These are phyloP conservation scores for Colletotrichum tropicicola DNA, from an alignment of 2,329 filamentous ascomycete species.

Conservation along the genomic window DNA sequence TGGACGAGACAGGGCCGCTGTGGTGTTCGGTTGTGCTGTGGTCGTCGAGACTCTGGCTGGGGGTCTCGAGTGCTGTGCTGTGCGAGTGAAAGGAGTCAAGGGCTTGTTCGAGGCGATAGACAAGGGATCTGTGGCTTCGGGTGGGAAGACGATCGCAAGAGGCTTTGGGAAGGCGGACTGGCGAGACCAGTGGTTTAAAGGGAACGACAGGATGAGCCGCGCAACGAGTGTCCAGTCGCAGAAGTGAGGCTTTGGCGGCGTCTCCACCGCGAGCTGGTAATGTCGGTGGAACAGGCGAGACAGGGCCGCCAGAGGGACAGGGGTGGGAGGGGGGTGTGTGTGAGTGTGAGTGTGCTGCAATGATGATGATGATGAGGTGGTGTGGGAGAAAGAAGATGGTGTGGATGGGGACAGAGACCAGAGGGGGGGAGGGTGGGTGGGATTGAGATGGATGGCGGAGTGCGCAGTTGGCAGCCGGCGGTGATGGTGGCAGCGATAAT, in stretches of 20 bases:
- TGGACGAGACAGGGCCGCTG: conserved; percentile 6
- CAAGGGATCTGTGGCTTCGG: conserved; percentile 30
- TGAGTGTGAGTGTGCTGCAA: conserved; percentile 7
- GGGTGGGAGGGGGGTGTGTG: conserved; percentile 13
- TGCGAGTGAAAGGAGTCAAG: background rate
- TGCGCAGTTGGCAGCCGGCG: background rate
- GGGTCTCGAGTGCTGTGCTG: conserved; percentile 15
- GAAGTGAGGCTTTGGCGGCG: conserved; percentile 33
- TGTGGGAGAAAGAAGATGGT: background rate
- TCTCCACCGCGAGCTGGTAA: conserved; percentile 31
- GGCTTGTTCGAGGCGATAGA: conserved; percentile 23
- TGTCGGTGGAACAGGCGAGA: conserved; percentile 32
- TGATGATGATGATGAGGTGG: conserved; percentile 8
- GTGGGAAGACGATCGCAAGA: conserved; percentile 22
- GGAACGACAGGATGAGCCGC: conserved; percentile 30
- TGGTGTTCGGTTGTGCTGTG: background rate
- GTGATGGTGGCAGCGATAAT: background rate
- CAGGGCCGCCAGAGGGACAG: conserved; percentile 29
- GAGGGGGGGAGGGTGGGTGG: conserved; percentile 13
- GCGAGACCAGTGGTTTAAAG: conserved; percentile 31
- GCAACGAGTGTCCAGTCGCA: conserved; percentile 30
- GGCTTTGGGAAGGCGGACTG: conserved; percentile 13
- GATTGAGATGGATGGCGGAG: conserved; percentile 1
- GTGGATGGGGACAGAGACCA: background rate
- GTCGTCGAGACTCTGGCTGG: background rate